Evolutionary conservation across 106 monocot species (phyloP), one percentile per base, ranked within the genome.

Genomic region (Triglochin maritima): DNA sequence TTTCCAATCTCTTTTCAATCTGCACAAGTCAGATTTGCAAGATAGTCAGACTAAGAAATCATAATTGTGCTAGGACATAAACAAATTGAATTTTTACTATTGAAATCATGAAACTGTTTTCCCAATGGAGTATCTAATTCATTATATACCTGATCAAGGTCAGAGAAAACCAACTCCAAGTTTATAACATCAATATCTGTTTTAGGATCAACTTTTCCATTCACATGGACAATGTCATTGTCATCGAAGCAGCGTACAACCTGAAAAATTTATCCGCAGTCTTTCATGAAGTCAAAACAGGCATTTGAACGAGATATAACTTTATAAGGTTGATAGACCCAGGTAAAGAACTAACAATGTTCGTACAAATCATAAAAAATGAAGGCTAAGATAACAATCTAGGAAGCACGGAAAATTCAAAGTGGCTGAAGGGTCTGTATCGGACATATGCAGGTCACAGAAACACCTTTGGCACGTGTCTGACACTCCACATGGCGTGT

Each of bases 111-210:
- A 29, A 29, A 29, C 29, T 29, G 29, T 29, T 29, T 29, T 29
- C 29, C 29, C 29, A 29, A 29, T 29, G 29, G 29, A 29, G 29
- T 29, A 29, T 29, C 29, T 29, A 29, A 29, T 0, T 29, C 29
- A 29, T 29, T 66, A 17, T 66, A 74, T 99, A 89, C 98, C 92
- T 99, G 98, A 16, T 99, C 98, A 84, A 99, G 92, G 83, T 99
- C 98, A 68, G 89, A 84, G 66, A 99, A 99, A 56, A 99, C 82
- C 45, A 99, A 82, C 77, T 99, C 98, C 76, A 99, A 81, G 51
- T 99, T 99, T 50, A 99, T 92, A 49, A 92, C 89, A 78, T 99
- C 98, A 67, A 99, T 92, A 79, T 99, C 98, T 79, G 92, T 92
- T 65, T 82, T 86, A 67, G 98, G 98, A 71, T 99, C 92, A 75